Evolutionary conservation across 2,329 filamentous ascomycete genomes (phyloP).

Genomic region (Leptographium lundbergii): DNA sequence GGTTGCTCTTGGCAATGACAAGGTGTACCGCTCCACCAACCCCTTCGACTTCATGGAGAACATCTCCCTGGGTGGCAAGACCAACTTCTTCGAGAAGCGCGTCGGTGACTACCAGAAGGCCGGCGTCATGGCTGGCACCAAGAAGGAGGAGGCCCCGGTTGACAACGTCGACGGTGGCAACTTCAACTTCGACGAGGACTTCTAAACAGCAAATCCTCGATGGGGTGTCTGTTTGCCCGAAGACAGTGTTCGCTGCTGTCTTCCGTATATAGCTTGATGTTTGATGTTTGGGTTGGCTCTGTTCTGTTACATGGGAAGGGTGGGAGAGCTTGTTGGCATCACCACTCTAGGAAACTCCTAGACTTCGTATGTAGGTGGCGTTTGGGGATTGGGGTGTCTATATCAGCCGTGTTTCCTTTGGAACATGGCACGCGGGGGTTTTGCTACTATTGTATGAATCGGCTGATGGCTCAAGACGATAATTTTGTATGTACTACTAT

Average conservation of each 20-base stretch:
- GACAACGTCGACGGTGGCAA: constrained; percentile 54
- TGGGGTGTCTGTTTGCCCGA: neutral
- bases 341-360: constrained; percentile 8
- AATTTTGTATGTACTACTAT: constrained; percentile 7
- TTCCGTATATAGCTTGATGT: neutral
- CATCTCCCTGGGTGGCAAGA: constrained; percentile 97
- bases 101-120: constrained; percentile 99
- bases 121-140: constrained; percentile 89
- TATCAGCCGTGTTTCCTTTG: constrained; percentile 4
- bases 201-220: constrained; percentile 43
- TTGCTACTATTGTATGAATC: neutral
- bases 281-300: neutral
- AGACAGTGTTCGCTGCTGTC: neutral
- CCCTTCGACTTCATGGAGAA: constrained; percentile 99
- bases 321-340: neutral
- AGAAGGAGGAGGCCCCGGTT: constrained; percentile 33
- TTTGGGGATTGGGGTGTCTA: constrained; percentile 5
- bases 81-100: constrained; percentile 99
- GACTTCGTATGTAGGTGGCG: constrained; percentile 4
- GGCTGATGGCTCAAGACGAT: constrained; percentile 7
- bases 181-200: constrained; percentile 94
- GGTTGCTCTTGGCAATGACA: constrained; percentile 83
- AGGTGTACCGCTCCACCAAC: constrained; percentile 85
- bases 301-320: neutral
- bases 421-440: neutral